Conservation (phyloP, 75 land plant species). For the Pinus taeda region DNA sequence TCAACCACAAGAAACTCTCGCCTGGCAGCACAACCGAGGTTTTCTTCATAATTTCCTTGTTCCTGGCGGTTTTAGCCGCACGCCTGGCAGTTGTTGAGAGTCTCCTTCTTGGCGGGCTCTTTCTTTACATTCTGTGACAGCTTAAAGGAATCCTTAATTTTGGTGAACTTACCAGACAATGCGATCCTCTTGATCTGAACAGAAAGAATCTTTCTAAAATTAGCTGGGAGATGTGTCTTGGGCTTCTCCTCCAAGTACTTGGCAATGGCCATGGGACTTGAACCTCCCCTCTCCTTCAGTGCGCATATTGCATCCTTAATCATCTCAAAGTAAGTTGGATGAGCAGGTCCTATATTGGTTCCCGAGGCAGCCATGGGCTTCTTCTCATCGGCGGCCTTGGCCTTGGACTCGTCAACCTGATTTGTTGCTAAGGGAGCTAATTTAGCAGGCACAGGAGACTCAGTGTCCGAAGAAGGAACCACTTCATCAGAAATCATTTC, state of each 20-base stretch:
- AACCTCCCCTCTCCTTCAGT: constrained; percentile 21
- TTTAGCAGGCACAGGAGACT: background rate
- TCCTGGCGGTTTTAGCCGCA: background rate
- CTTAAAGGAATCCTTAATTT: constrained; percentile 20
- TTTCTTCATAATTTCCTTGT: constrained; percentile 7
- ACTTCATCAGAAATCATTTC: background rate
- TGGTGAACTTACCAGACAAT: constrained; percentile 7
- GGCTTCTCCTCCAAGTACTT: constrained; percentile 18
- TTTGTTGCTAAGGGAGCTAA: background rate
- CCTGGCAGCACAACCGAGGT: no score
- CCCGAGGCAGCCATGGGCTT: constrained; percentile 26
- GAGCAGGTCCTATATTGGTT: constrained; percentile 27
- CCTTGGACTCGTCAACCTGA: background rate
- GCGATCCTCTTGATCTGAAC: constrained; percentile 8
- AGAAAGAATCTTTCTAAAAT: constrained; percentile 18
- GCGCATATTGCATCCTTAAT: constrained; percentile 15
- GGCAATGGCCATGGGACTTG: constrained; percentile 18
- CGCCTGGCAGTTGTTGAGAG: background rate
- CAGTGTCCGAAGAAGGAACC: background rate
- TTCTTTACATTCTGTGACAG: constrained; percentile 20
- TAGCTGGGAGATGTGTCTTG: constrained; percentile 14
- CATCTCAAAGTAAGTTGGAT: constrained; percentile 74
- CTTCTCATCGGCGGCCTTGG: constrained; percentile 9
- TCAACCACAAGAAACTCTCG: no score
- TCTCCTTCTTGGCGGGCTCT: constrained; percentile 1